phyloP scores from a whole-genome alignment of 2,329 filamentous ascomycete genomes.

The Neonectria neomacrospora region DNA sequence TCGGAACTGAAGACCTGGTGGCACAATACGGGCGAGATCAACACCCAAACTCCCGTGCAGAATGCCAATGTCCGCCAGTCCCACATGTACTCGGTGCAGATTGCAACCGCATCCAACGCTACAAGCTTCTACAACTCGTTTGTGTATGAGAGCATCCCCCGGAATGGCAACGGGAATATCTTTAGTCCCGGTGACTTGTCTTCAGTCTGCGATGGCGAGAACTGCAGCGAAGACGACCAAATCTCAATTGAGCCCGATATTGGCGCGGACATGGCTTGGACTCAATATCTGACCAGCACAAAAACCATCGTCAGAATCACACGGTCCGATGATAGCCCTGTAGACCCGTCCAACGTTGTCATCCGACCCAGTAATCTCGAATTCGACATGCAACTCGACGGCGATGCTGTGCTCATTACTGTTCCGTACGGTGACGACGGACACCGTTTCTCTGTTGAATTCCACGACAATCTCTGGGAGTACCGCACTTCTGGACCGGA shows the following conservation, averaged over 20 bases:
- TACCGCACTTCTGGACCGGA: slow-evolving; percentile 36
- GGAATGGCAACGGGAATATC: slow-evolving; percentile 50
- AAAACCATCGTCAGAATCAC: slow-evolving; percentile 44
- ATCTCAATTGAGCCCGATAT: slow-evolving; percentile 47
- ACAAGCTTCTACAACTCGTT: slow-evolving; percentile 45
- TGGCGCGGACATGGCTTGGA: slow-evolving; percentile 50
- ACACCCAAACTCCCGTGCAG: slow-evolving; percentile 25
- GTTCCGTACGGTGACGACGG: slow-evolving; percentile 44
- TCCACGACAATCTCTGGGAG: slow-evolving; percentile 45
- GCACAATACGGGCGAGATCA: slow-evolving; percentile 33
- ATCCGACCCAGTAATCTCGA: slow-evolving; percentile 45
- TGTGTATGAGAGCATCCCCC: slow-evolving; percentile 50
- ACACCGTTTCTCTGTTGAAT: slow-evolving; percentile 48
- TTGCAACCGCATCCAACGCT: slow-evolving; percentile 10
- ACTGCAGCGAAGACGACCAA: slow-evolving; percentile 43
- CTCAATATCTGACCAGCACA: slow-evolving; percentile 45
- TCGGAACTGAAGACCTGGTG: slow-evolving; percentile 30
- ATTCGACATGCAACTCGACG: slow-evolving; percentile 35
- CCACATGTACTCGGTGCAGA: slow-evolving; percentile 29
- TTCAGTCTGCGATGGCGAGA: slow-evolving; percentile 33
- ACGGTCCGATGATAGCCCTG: slow-evolving; percentile 26
- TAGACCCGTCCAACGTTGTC: slow-evolving; percentile 39
- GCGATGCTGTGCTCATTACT: slow-evolving; percentile 39
- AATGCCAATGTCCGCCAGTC: slow-evolving; percentile 36
- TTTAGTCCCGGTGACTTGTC: slow-evolving; percentile 35